Evolutionary conservation across 2,329 filamentous ascomycete species (phyloP).

Genomic region (Colletotrichum abscissum): DNA sequence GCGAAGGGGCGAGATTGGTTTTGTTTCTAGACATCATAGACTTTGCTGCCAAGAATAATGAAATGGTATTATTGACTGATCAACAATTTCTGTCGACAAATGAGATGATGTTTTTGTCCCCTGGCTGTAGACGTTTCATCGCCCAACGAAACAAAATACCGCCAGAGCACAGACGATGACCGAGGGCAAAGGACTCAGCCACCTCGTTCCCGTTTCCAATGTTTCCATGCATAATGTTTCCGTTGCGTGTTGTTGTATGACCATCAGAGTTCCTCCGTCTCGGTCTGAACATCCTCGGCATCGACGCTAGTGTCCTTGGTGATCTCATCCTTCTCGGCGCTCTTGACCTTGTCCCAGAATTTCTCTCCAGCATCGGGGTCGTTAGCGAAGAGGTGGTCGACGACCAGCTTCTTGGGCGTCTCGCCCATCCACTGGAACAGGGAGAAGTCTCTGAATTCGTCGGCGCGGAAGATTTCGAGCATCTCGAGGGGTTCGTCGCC

Average conservation of each 20-base stretch:
- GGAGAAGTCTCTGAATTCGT: constrained; percentile 78
- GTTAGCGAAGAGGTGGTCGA: constrained; percentile 74
- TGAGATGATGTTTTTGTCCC: not conserved
- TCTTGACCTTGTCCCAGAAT: constrained; percentile 72
- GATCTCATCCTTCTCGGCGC: constrained; percentile 69
- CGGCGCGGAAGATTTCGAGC: constrained; percentile 79
- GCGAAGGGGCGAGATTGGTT: not conserved
- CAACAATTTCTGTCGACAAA: constrained; percentile 1
- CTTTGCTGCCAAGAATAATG: not conserved
- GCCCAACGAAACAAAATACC: constrained; percentile 2
- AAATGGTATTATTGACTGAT: constrained; percentile 12
- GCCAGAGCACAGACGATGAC: not conserved
- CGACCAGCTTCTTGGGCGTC: constrained; percentile 74
- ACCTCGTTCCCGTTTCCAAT: not conserved
- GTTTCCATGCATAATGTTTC: not conserved
- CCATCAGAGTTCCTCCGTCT: constrained; percentile 25
- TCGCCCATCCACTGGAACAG: constrained; percentile 83
- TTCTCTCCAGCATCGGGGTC: constrained; percentile 70
- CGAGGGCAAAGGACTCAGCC: constrained; percentile 2
- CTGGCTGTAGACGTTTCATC: constrained; percentile 13
- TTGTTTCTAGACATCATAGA: not conserved
- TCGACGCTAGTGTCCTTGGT: constrained; percentile 43
- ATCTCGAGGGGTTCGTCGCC: constrained; percentile 80
- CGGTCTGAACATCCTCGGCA: not conserved
- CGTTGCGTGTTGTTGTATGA: not conserved